Base-by-base conservation (phyloP, 768 basidiomycete species). In the Neoboletus subvelutipes region DNA sequence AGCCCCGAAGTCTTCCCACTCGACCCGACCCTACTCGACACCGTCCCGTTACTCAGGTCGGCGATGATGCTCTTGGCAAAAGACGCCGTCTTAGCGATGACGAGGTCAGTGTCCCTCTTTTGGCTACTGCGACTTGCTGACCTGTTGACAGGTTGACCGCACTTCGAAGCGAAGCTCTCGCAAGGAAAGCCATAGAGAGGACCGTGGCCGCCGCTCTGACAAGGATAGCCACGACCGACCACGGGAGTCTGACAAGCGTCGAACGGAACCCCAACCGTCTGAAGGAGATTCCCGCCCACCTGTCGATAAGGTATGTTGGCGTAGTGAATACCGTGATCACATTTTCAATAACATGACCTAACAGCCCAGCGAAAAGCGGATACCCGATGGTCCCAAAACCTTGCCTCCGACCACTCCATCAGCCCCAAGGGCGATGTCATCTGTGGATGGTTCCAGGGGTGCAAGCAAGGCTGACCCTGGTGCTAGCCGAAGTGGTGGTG, bases 141-240 rank as follows among this genome's bases (percentile, higher is more conserved):
- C 53, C 18, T 26, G 48, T 41, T 56, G 49, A 40, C 67, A 91
- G 88, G 73, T 83, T 58, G 90, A 92, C 50, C 83, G 90, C 62
- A 79, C 80, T 34, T 81, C 85, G n/a, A 92, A 92, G 70, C 86
- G 90, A n/a, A 82, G 83, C 56, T 87, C 90, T 55, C 84, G 90
- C 48, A 89, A 88, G 67, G 89, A 91, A 3, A 73, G 82, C 31
- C 87, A 90, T 65, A 83, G 89, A 48, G 90, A 92, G 54, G 90
- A 92, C 39, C 80, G 89, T 36, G 75, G 75, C 59, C 83, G 89
- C 28, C 83, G 89, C 51, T 74, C 77, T 13, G 90, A 90, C 43
- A 89, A 89, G 68, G 88, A 90, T 45, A 70, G 78, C 28, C 82
- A 85, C 56, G 88, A 90, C 31, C 80, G 87, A 46, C 76, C 72